Evolutionary conservation across 768 basidiomycete species (phyloP), one percentile per base, ranked within the genome.

Genomic region (Gymnopilus junonius): DNA sequence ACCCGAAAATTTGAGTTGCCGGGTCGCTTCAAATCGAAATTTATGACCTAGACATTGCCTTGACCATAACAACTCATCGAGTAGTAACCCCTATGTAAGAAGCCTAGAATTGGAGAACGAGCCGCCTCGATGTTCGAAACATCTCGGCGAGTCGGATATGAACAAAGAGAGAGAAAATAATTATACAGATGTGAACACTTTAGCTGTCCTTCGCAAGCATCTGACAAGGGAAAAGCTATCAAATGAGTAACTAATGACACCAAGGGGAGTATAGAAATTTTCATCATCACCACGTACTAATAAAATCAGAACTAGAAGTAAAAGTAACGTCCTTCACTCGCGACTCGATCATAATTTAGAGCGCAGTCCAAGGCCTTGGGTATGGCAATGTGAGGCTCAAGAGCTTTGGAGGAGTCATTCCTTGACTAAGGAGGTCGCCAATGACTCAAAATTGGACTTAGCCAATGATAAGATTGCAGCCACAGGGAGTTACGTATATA

Each of bases 1-100:
- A 25, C 58, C 63, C 58, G 58, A 59, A 48, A 56, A 34, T 53
- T 55, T 53, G 59, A 64, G 63, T 64, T 35, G 37, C 63, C 63
- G 63, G 63, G 14, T 29, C 27, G n/a, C 27, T 15, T 54, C 39
- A 27, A 14, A 20, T 35, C 53, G 31, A 53, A n/a, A 21, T 35
- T 35, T 31, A 15, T 35, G 53, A 55, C 4, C 23, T 46, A 11
- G 45, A 27, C 45, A 5, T 31, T 51, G 29, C 48, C n/a, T 4
- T 10, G 29, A 32, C 27, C 29, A 17, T 29, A 51, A 31, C 29
- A 32, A 48, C 15, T 48, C 45, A 48, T 27, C 23, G 25, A 27
- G 3, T 25, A 27, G 29, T n/a, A 7, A 29, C 48, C 48, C 48
- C 17, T 32, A 32, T 17, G 48, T 29, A 23, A 4, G 45, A 48